Evolutionary conservation across 805 yeast species (phyloP).

Genomic region (Teunomyces cretensis): DNA sequence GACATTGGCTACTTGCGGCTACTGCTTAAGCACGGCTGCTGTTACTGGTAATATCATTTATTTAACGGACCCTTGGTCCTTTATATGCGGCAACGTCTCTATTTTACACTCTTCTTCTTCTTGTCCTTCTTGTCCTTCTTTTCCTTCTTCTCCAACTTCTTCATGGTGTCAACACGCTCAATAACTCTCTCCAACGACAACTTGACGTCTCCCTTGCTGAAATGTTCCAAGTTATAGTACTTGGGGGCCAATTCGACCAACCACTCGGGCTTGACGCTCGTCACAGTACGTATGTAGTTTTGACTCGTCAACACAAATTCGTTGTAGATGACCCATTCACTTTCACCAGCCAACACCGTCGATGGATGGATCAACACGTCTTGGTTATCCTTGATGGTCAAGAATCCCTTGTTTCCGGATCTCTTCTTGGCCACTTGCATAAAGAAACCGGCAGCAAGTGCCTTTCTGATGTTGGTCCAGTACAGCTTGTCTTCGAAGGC

Average conservation of each 20-base stretch:
- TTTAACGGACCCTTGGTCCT: neutral
- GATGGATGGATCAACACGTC: slow-evolving; percentile 94
- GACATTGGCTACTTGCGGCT: no score
- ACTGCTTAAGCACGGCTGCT: no score
- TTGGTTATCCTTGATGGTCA: slow-evolving; percentile 93
- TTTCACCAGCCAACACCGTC: slow-evolving; percentile 82
- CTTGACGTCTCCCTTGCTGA: slow-evolving; percentile 69
- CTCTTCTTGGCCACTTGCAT: slow-evolving; percentile 97
- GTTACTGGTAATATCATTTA: neutral
- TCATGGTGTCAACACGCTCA: slow-evolving; percentile 9
- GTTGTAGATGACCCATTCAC: slow-evolving; percentile 92
- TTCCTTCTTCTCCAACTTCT: slow-evolving; percentile 7
- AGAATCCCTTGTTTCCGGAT: slow-evolving; percentile 72
- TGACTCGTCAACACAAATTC: slow-evolving; percentile 93
- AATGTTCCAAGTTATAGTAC: slow-evolving; percentile 62
- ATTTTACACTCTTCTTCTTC: slow-evolving; percentile 1
- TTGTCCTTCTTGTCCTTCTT: slow-evolving; percentile 11
- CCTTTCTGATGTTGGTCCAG: slow-evolving; percentile 78
- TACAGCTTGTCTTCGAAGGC: slow-evolving; percentile 58
- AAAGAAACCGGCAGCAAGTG: slow-evolving; percentile 89
- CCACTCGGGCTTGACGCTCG: slow-evolving; percentile 91
- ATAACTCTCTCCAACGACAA: slow-evolving; percentile 63
- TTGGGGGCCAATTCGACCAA: slow-evolving; percentile 75
- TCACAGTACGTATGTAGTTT: slow-evolving; percentile 92
- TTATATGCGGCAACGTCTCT: neutral